A percentile compares a stretch with the other conserved stretches of the same genome.
Conservation (phyloP, 805 yeast genomes). For the Isabelozyma gotoi region DNA sequence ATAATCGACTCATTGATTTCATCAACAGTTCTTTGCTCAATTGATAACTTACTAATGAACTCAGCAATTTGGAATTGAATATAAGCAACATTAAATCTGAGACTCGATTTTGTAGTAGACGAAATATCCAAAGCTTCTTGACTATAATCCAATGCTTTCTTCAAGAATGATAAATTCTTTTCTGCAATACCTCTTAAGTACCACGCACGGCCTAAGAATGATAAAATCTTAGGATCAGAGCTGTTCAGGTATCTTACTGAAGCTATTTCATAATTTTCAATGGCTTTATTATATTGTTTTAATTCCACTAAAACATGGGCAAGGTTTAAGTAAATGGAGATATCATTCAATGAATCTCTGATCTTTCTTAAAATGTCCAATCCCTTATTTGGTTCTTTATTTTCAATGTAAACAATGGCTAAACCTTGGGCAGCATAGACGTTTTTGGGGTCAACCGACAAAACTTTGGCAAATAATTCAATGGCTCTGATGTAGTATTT, state of each 20-base stretch:
- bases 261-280: slow-evolving; percentile 86
- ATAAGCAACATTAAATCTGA: slow-evolving; percentile 79
- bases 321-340: slow-evolving; percentile 77
- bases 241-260: slow-evolving; percentile 61
- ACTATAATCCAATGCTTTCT: slow-evolving; percentile 62
- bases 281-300: slow-evolving; percentile 79
- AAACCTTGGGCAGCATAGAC: slow-evolving; percentile 98
- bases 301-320: slow-evolving; percentile 87
- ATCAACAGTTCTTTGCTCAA: slow-evolving; percentile 57
- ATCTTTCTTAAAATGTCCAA: slow-evolving; percentile 84
- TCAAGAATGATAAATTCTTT: slow-evolving; percentile 58
- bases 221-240: slow-evolving; percentile 63
- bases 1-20: slow-evolving; percentile 57
- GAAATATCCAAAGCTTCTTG: slow-evolving; percentile 49
- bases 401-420: slow-evolving; percentile 89
- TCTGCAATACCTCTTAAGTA: slow-evolving; percentile 71
- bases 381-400: slow-evolving; percentile 70
- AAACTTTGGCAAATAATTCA: slow-evolving; percentile 85
- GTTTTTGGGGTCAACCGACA: slow-evolving; percentile 78
- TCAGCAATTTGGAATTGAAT: slow-evolving; percentile 87
- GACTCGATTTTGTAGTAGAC: slow-evolving; percentile 37
- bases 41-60: slow-evolving; percentile 58
- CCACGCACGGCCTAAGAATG: slow-evolving; percentile 88
- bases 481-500: slow-evolving; percentile 87
- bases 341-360: slow-evolving; percentile 84